These are phyloP conservation scores for Pythium coloratum DNA, from an alignment of 352 stramenopile genomes.

Conservation along the genomic window DNA sequence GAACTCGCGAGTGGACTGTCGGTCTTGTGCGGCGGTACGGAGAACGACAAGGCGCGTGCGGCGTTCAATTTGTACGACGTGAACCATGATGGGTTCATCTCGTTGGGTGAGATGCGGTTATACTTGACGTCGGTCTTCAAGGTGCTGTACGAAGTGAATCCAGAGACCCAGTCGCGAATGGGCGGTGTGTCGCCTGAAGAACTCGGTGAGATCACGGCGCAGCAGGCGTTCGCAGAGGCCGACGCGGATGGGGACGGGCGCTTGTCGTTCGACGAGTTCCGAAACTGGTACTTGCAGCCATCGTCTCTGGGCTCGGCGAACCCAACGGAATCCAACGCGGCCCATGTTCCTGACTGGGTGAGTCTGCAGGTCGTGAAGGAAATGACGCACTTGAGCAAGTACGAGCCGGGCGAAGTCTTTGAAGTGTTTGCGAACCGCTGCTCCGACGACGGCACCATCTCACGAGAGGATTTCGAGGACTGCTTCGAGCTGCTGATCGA, in stretches of 20 bases:
- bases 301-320: constrained; percentile 18
- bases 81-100: constrained; percentile 87
- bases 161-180: constrained; percentile 54
- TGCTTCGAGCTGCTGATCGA: constrained; percentile 86
- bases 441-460: constrained; percentile 74
- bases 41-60: constrained; percentile 74
- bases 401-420: constrained; percentile 81
- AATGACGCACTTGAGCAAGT: constrained; percentile 84
- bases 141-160: constrained; percentile 84
- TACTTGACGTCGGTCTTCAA: constrained; percentile 88
- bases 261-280: constrained; percentile 85
- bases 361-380: constrained; percentile 79
- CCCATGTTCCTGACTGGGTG: constrained; percentile 57
- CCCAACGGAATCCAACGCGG: neutral
- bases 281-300: constrained; percentile 72
- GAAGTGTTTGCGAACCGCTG: constrained; percentile 86
- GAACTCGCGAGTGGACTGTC: constrained; percentile 81
- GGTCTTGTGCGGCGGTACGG: constrained; percentile 67
- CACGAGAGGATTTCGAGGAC: constrained; percentile 77
- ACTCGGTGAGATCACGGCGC: constrained; percentile 69
- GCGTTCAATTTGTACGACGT: constrained; percentile 88
- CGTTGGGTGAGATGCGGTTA: constrained; percentile 78
- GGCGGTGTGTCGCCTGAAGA: constrained; percentile 69
- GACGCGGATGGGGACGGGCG: constrained; percentile 76
- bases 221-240: constrained; percentile 81